These are phyloP conservation scores for Aphanocladium album DNA, from an alignment of 2,329 filamentous ascomycete species.

Conservation along the genomic window DNA sequence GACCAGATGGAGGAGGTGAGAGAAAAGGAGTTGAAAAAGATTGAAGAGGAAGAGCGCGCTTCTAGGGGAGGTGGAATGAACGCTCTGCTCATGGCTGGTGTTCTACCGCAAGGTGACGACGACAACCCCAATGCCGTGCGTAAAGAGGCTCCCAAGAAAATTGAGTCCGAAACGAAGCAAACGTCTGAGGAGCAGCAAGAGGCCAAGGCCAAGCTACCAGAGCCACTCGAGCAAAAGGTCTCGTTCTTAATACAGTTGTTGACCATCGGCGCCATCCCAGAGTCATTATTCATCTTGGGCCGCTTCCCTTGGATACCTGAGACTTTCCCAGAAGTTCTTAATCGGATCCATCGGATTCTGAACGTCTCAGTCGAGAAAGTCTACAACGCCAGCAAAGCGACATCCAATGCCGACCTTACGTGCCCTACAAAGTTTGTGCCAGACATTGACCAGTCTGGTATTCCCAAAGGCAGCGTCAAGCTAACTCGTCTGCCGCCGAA, in stretches of 20 bases:
- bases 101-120: slow-evolving; percentile 62
- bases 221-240: slow-evolving; percentile 84
- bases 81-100: slow-evolving; percentile 80
- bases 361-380: slow-evolving; percentile 78
- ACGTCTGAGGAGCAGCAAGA: slow-evolving; percentile 37
- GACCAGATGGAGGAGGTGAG: slow-evolving; percentile 73
- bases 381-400: slow-evolving; percentile 42
- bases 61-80: slow-evolving; percentile 70
- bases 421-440: slow-evolving; percentile 42
- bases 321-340: slow-evolving; percentile 73
- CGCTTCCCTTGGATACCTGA: slow-evolving; percentile 91
- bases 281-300: slow-evolving; percentile 86
- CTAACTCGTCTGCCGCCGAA: slow-evolving; percentile 55
- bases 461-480: slow-evolving; percentile 64
- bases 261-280: slow-evolving; percentile 85
- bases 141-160: slow-evolving; percentile 49
- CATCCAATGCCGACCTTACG: slow-evolving; percentile 24
- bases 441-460: slow-evolving; percentile 58
- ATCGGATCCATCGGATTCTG: slow-evolving; percentile 77
- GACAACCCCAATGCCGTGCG: slow-evolving; percentile 54
- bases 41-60: slow-evolving; percentile 70
- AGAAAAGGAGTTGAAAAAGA: slow-evolving; percentile 65
- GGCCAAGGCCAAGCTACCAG: slow-evolving; percentile 52
- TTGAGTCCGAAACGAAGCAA: slow-evolving; percentile 48
- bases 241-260: slow-evolving; percentile 78